These are phyloP conservation scores for Sugiyamaella castrensis DNA, from an alignment of 1,139 yeast genomes.

Conservation along the genomic window DNA sequence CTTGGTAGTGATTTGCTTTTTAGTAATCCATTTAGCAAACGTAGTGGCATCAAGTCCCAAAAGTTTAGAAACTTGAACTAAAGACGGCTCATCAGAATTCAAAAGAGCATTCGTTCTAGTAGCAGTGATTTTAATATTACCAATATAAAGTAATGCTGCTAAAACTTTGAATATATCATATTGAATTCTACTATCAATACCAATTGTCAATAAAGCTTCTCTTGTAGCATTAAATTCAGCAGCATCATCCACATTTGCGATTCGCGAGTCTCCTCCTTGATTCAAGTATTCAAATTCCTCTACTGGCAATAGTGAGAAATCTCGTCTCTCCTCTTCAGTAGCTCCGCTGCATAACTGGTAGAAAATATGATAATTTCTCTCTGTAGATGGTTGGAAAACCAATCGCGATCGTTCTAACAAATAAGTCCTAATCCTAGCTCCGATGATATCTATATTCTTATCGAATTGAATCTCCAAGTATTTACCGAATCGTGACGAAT, in stretches of 20 bases:
- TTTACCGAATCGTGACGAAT: slow-evolving; percentile 96
- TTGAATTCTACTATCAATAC: slow-evolving; percentile 61
- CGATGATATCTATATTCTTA: slow-evolving; percentile 70
- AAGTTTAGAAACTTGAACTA: slow-evolving; percentile 78
- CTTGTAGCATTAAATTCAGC: slow-evolving; percentile 71
- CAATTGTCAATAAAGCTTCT: slow-evolving; percentile 75
- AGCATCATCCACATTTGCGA: slow-evolving; percentile 78
- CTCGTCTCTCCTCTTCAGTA: slow-evolving; percentile 53
- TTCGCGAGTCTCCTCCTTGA: slow-evolving; percentile 79
- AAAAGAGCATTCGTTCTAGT: slow-evolving; percentile 82
- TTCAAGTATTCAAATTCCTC: slow-evolving; percentile 77
- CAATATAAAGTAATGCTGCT: slow-evolving; percentile 89
- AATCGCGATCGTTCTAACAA: slow-evolving; percentile 89
- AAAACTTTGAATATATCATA: slow-evolving; percentile 68
- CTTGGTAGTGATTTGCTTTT: slow-evolving; percentile 90
- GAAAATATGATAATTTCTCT: slow-evolving; percentile 93
- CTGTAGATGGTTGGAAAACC: slow-evolving; percentile 85
- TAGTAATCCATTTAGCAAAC: slow-evolving; percentile 90
- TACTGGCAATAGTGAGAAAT: slow-evolving; percentile 56
- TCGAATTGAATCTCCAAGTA: slow-evolving; percentile 89
- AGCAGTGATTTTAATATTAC: slow-evolving; percentile 86
- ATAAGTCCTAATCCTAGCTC: slow-evolving; percentile 92
- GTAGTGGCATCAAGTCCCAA: slow-evolving; percentile 71
- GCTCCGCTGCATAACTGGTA: slow-evolving; percentile 87
- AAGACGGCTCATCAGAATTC: slow-evolving; percentile 80